phyloP scores from a whole-genome alignment of 2,329 filamentous ascomycete species.

The Aureobasidium sp. region DNA sequence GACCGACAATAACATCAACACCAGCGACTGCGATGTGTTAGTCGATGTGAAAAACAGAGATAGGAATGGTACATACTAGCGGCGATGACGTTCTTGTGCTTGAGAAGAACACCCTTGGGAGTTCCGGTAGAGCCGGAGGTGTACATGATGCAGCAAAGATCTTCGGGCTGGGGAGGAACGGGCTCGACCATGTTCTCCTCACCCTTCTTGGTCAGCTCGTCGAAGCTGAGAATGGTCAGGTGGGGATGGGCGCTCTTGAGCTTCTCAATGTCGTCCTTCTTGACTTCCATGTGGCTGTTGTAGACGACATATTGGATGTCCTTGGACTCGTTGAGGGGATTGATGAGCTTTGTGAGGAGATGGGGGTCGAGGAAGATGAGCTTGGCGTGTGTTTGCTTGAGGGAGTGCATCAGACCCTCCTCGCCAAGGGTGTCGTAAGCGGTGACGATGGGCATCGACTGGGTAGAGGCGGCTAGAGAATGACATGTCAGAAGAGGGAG shows the following conservation, averaged over 20 bases:
- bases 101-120: constrained; percentile 81
- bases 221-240: constrained; percentile 47
- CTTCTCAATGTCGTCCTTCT: constrained; percentile 46
- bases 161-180: constrained; percentile 62
- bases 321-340: constrained; percentile 47
- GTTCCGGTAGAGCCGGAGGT: constrained; percentile 85
- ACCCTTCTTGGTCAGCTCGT: constrained; percentile 46
- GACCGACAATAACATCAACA: constrained; percentile 67
- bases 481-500: background rate
- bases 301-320: constrained; percentile 51
- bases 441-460: constrained; percentile 86
- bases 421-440: constrained; percentile 89
- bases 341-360: constrained; percentile 49
- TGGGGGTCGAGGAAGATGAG: constrained; percentile 84
- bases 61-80: constrained; percentile 51
- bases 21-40: constrained; percentile 53
- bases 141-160: constrained; percentile 73
- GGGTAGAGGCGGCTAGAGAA: constrained; percentile 62
- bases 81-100: constrained; percentile 71
- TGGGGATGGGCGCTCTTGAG: constrained; percentile 46
- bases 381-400: constrained; percentile 69
- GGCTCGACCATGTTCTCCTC: constrained; percentile 62
- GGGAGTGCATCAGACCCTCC: constrained; percentile 75
- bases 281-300: constrained; percentile 43
- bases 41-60: background rate